These are phyloP conservation scores for Hanseniaspora vineae DNA, from an alignment of 805 yeast species.

Conservation along the genomic window DNA sequence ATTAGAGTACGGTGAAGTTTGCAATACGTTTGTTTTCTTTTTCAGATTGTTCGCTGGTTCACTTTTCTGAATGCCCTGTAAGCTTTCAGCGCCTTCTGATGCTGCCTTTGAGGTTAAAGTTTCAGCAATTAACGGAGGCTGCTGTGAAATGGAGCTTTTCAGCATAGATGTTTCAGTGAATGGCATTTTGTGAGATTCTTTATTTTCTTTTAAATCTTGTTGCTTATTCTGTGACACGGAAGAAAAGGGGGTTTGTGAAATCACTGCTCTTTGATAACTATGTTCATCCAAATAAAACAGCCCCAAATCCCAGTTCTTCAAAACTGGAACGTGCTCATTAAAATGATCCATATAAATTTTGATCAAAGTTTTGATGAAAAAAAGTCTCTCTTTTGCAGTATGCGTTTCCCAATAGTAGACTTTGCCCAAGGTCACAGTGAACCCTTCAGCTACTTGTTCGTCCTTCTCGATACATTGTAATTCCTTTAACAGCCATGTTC, in stretches of 20 bases:
- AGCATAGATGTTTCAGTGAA: too few species aligned
- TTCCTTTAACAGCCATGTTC: slow-evolving; percentile 82
- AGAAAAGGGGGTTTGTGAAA: not conserved
- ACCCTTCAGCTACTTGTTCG: slow-evolving; percentile 38
- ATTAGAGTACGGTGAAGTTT: not conserved
- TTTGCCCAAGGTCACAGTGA: slow-evolving; percentile 52
- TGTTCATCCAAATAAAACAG: slow-evolving; percentile 28
- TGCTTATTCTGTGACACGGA: not conserved
- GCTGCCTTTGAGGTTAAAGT: too few species aligned
- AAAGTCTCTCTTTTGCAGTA: slow-evolving; percentile 42
- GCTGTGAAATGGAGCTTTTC: too few species aligned
- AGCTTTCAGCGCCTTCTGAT: not conserved
- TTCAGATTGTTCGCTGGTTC: not conserved
- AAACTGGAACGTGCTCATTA: slow-evolving; percentile 39
- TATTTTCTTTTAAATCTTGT: not conserved
- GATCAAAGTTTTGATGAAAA: slow-evolving; percentile 40
- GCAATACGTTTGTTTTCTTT: not conserved
- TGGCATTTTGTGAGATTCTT: not conserved
- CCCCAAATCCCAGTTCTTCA: slow-evolving; percentile 38
- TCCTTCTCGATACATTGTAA: slow-evolving; percentile 45
- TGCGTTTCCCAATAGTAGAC: slow-evolving; percentile 74
- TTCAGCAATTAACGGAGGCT: too few species aligned
- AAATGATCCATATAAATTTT: slow-evolving; percentile 43
- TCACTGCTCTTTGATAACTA: slow-evolving; percentile 24
- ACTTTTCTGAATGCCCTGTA: not conserved